Base-by-base conservation (phyloP, 2,329 filamentous ascomycete genomes). In the Aciculosporium take region DNA sequence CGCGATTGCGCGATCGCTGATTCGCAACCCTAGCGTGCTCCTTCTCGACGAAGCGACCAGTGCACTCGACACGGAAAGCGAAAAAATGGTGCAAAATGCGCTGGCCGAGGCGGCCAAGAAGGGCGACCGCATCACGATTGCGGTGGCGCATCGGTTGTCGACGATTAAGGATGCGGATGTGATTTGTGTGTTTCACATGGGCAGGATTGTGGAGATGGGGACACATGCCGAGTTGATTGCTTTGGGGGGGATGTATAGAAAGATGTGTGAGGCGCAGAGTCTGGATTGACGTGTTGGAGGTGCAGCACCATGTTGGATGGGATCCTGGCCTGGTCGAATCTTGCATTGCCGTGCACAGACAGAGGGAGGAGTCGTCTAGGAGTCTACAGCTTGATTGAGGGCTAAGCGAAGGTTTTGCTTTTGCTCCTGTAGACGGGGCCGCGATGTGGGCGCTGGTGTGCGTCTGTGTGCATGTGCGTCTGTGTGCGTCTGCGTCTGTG, bases 1-100 rank as follows among this genome's bases (percentile, higher is more conserved):
- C 20, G 44, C 47, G 13, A 49, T 49, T 31, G 47, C 47, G 5
- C 37, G 47, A 8, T 39, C 47, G 4, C 28, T 49, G 12, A 76
- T 95, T 52, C 94, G 94, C 60, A 76, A 93, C 46, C 89, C 89
- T 0, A 85, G 94, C 59, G 93, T 96, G 47, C 68, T 96, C 29
- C 89, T 96, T 44, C 74, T 95, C 1, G 88, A 96, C 56, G 89
- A 96, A 68, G 82, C 88, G 12, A 95, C 88, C 0, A 91, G 84
- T 7, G 88, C 88, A 0, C 72, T 95, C 10, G 88, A 95, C 56
- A 87, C 89, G n/a, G 88, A 94, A 60, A 91, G 83, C 1, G 88
- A 96, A 60, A 94, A 86, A 1, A 73, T 94, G 2, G 88, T 96
- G 45, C 94, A 96, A 59, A 76, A 81, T 49, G 88, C 88, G 2